phyloP scores from a whole-genome alignment of 139 green algal species.

The Penium margaritaceum region DNA sequence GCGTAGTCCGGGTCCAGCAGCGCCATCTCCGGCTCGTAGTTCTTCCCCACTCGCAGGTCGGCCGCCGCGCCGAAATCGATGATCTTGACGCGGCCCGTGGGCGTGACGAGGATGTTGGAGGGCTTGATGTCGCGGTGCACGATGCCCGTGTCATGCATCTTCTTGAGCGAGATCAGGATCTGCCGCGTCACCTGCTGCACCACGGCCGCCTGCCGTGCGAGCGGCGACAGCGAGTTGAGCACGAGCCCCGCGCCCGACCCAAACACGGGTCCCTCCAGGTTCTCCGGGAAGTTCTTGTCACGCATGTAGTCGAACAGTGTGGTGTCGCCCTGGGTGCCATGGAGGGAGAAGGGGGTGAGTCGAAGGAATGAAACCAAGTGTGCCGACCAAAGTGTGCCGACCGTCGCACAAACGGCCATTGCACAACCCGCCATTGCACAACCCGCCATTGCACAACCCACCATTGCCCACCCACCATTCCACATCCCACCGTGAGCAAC shows the following conservation, averaged over 20 bases:
- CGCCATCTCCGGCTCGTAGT: slow-evolving; percentile 50
- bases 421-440: too few relatives aligned
- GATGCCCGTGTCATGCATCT: slow-evolving; percentile 54
- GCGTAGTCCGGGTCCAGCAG: slow-evolving; percentile 55
- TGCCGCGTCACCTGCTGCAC: slow-evolving; percentile 45
- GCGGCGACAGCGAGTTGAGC: background rate
- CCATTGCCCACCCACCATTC: too few relatives aligned
- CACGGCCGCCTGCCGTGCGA: slow-evolving; percentile 11
- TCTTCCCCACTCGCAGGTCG: slow-evolving; percentile 54
- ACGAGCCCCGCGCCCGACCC: slow-evolving; percentile 4
- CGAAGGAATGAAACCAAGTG: too few relatives aligned
- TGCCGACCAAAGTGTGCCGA: too few relatives aligned
- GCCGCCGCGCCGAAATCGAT: slow-evolving; percentile 55
- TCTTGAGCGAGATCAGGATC: slow-evolving; percentile 40
- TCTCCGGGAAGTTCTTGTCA: slow-evolving; percentile 36
- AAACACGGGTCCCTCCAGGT: slow-evolving; percentile 38
- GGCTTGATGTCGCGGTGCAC: slow-evolving; percentile 59
- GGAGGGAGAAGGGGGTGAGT: background rate
- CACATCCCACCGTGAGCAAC: too few relatives aligned
- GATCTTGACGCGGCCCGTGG: slow-evolving; percentile 47
- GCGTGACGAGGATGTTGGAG: slow-evolving; percentile 51
- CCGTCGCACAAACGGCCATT: too few relatives aligned
- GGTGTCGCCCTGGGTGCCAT: slow-evolving; percentile 36
- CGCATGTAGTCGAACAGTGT: slow-evolving; percentile 37
- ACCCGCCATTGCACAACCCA: too few relatives aligned